Base-by-base conservation (phyloP, 805 yeast species). In the Metschnikowia arizonensis region DNA sequence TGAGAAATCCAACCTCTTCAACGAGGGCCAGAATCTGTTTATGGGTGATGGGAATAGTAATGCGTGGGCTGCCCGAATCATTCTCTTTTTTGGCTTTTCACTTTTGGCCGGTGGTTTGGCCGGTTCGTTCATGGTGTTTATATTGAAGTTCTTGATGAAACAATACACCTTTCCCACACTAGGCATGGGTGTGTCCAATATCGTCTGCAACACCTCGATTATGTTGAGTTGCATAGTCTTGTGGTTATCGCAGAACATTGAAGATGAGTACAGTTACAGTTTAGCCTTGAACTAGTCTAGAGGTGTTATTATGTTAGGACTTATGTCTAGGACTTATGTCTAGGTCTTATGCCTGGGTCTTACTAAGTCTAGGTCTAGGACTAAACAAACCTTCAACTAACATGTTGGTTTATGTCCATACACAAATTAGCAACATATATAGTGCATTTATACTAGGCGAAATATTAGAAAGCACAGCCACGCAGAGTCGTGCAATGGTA, bases 211-310 rank as follows among this genome's bases (percentile, higher is more conserved):
- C 58, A 77, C 79, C 6, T 73, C 84, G 50, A 79, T 91, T 29
- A 85, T 91, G 88, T 68, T 88, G 56, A 88, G 97, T 69, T 90
- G 97, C 65, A 80, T 88, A 38, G 74, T 83, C 7, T 70, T 93
- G 57, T 93, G 99, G 99, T 71, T 91, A 44, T 88, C 96, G 18
- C 98, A 91, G 63, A 93, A 89, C 63, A 83, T 89, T 48, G 97
- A 93, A 64, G 98, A 93, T 60, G 98, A 91, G 65, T 91, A 90
- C 66, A 85, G 95, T 51, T 91, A 93, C 63, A 85, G 96, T 37
- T 77, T 90, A 62, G 89, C 95, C 25, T 70, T 88, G 55, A 87
- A 69, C 38, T 54, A 48, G 45, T 26, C 34, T n/a, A n/a, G n/a
- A n/a, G n/a, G n/a, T n/a, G n/a, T n/a, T n/a, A n/a, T n/a, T n/a